Evolutionary conservation across 2,329 filamentous ascomycete genomes (phyloP).

Genomic region (Trichophyton verrucosum): DNA sequence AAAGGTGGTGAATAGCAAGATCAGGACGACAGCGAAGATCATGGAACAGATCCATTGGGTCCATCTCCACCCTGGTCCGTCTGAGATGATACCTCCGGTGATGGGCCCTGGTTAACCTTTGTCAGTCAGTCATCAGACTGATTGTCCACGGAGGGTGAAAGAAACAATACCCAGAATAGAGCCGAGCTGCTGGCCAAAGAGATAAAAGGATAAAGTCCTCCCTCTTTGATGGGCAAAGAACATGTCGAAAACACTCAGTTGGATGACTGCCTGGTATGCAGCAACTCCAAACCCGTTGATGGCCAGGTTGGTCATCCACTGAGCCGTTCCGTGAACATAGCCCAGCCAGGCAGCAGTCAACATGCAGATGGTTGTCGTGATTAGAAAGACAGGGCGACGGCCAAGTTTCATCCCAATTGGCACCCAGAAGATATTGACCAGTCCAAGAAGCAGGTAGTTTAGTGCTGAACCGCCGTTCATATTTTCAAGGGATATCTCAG

Average conservation of each 20-base stretch:
- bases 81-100: constrained; percentile 39
- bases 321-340: constrained; percentile 33
- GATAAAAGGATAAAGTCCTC: constrained; percentile 23
- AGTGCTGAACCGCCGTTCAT: constrained; percentile 33
- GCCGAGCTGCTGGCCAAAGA: neutral
- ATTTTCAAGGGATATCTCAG: neutral
- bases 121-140: too few species aligned
- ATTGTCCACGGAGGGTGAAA: constrained; percentile 24
- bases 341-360: constrained; percentile 35
- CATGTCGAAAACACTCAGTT: constrained; percentile 35
- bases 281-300: constrained; percentile 38
- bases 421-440: constrained; percentile 42
- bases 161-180: constrained; percentile 29
- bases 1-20: constrained; percentile 47
- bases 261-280: constrained; percentile 39
- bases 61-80: constrained; percentile 41
- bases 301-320: constrained; percentile 38
- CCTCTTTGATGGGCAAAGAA: constrained; percentile 37
- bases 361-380: constrained; percentile 31
- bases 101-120: constrained; percentile 24
- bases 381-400: constrained; percentile 38
- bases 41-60: constrained; percentile 45
- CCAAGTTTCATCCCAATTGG: constrained; percentile 42
- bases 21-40: constrained; percentile 36
- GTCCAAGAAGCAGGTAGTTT: constrained; percentile 42